Evolutionary conservation across 768 basidiomycete genomes (phyloP), one percentile per base, ranked within the genome.

Genomic region (Cyathus striatus): DNA sequence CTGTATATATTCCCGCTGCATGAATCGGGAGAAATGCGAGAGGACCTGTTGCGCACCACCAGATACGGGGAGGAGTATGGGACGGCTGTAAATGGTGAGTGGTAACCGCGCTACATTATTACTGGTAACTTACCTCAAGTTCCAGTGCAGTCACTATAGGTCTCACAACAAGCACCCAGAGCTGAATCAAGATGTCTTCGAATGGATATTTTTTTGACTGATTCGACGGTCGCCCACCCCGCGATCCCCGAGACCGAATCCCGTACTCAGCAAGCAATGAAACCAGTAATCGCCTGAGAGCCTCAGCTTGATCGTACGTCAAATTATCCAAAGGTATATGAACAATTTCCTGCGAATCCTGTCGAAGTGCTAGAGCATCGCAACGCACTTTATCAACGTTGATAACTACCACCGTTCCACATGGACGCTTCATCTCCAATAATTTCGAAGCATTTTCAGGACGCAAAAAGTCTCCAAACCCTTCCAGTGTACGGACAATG

Each of bases 391-490:
- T 10, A 38, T 37, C 47, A 32, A 32, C 41, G 40, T 47, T 54
- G 25, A 54, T 41, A 14, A 49, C 30, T 14, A 51, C 41, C 6
- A 54, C 38, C 3, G 53, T 45, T 6, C 53, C 53, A n/a, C 36
- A 21, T 14, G 41, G 27, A 30, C 48, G 47, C 21, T 44, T 46
- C 23, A 36, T 5, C 16, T 32, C 25, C 23, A 6, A 54, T 25
- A 12, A 21, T 36, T n/a, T 24, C 23, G 24, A 51, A 54, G 4
- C 38, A n/a, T n/a, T 34, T 21, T 42, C 41, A 3, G 54, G 54
- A 16, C 47, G 44, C 23, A 58, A 44, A 33, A 58, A 52, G 10
- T 45, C 35, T 18, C 55, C 53, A 33, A 57, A 55, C 1, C 41
- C 49, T 6, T 38, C 41, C 21, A 53, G 26, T 4, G 18, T 23